Base-by-base conservation (phyloP, 2,329 filamentous ascomycete genomes). In the Nakataea oryzae region DNA sequence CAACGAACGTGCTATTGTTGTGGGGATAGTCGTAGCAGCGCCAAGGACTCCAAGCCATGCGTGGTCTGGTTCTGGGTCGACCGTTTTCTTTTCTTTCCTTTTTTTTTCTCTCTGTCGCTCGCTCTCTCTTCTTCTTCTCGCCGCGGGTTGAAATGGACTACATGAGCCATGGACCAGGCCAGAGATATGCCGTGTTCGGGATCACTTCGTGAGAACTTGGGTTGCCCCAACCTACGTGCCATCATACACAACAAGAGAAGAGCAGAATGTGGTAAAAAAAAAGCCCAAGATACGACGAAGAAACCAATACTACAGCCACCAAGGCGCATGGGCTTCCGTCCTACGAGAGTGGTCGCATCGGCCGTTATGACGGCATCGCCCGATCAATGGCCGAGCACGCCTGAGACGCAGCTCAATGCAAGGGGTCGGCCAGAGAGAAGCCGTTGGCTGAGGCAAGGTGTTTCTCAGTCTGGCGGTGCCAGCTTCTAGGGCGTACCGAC, bases 341-440 rank as follows among this genome's bases (percentile, higher is more conserved):
- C 41, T 24, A 50, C 24, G 54, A 63, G 47, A 65, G 63, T 63
- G 64, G 59, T 60, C 65, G 61, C 62, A n/a, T 50, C 41, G 41
- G 24, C 24, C 41, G 41, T 13, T n/a, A 50, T n/a, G 41, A n/a
- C 41, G 41, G 8, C 41, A 24, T n/a, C 41, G 41, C 21, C n/a
- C 41, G 41, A 50, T 50, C 41, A 50, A 13, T 50, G 41, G 41
- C 41, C 41, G 41, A 50, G 21, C 41, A 50, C 41, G 24, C 41
- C 41, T n/a, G 41, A 50, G 41, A 50, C 41, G 41, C 41, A 50
- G 41, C 41, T 50, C 41, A 9, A 50, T 50, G 41, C 41, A 50
- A 50, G 41, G 41, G 41, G 41, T 50, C 41, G 41, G 17, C 41
- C 17, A 50, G 21, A n/a, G 21, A 50, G 21, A 50, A 50, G 41